Evolutionary conservation across 1,284 basidiomycete species (phyloP), one percentile per base, ranked within the genome.

Genomic region (Papiliotrema nemorosa): DNA sequence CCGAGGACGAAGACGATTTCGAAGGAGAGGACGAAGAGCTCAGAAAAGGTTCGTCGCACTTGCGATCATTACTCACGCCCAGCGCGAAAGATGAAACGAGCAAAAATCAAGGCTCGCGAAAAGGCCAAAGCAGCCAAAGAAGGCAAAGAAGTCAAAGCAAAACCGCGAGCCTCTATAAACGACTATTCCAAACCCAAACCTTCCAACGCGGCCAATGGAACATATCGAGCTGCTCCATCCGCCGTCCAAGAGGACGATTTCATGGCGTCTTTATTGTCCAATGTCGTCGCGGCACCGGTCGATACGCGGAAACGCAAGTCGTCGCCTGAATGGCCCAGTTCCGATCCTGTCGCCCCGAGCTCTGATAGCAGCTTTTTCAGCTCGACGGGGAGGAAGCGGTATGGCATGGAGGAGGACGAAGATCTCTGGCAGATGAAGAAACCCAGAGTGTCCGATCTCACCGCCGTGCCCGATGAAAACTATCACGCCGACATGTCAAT

Each of bases 181-280:
- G 69, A 73, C 48, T 73, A 72, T 42, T 60, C 69, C 39, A 62
- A 66, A 34, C 81, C 69, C 37, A 62, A 66, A 34, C 81, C 81
- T 0, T 80, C 82, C 2, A 76, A 79, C 3, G 75, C 79, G 5
- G 80, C 85, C 1, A 80, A 63, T 5, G 63, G 85, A 4, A 84
- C 88, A 27, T 93, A 93, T 67, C 82, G 88, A 18, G 86, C 87
- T 1, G 78, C 78, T 0, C 81, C 85, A 9, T 84, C 86, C 3
- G 83, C 79, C 10, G 84, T 84, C 47, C 83, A 90, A 63, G 92
- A 93, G 69, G 79, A 82, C 37, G 88, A 91, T 63, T 90, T 97
- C 60, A 87, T 97, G 87, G 81, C 82, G 0, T 81, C 80, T 18
- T 74, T 97, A 0, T 73, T 96, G 13, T 67, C 68, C n/a, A 55